A percentile compares a stretch with the other conserved stretches of the same genome.
These are phyloP conservation scores for Xylaria hypoxylon DNA, from an alignment of 2,329 filamentous ascomycete species.

Conservation along the genomic window DNA sequence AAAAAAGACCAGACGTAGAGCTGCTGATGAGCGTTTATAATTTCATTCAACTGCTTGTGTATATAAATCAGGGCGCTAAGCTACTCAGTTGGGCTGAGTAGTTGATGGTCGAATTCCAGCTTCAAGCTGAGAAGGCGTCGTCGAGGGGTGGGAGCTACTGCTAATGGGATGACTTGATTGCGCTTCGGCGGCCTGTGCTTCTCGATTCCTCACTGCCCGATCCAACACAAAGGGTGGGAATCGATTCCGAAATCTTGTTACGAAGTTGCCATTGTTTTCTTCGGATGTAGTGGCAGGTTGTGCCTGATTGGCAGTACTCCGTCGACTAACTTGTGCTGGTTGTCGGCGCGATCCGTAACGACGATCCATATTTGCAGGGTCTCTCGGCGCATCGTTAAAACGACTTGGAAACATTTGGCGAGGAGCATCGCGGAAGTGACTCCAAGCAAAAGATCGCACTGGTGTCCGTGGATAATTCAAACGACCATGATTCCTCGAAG, in stretches of 20 bases:
- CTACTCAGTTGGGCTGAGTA: constrained; percentile 40
- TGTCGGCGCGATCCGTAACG: constrained; percentile 32
- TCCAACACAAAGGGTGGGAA: constrained; percentile 47
- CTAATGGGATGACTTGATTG: constrained; percentile 39
- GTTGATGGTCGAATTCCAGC: constrained; percentile 54
- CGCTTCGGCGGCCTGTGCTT: constrained; percentile 36
- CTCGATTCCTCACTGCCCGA: constrained; percentile 45
- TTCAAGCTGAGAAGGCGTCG: constrained; percentile 62
- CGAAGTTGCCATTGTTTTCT: constrained; percentile 37
- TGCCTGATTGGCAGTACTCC: constrained; percentile 26
- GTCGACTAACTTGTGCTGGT: constrained; percentile 19
- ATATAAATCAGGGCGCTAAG: constrained; percentile 37
- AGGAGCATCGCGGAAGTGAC: constrained; percentile 50
- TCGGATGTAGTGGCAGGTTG: constrained; percentile 20
- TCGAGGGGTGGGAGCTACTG: constrained; percentile 44
- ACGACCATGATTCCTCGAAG: constrained; percentile 56
- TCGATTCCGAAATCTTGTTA: constrained; percentile 45
- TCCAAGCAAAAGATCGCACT: constrained; percentile 54
- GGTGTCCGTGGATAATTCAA: constrained; percentile 61
- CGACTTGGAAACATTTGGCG: constrained; percentile 46
- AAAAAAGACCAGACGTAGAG: constrained; percentile 26
- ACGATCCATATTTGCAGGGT: constrained; percentile 32
- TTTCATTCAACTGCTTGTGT: constrained; percentile 39
- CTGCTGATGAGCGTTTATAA: constrained; percentile 32
- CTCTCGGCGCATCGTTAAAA: constrained; percentile 38